These are phyloP conservation scores for Phytophthora pluvialis DNA, from an alignment of 352 stramenopile genomes.

Conservation along the genomic window DNA sequence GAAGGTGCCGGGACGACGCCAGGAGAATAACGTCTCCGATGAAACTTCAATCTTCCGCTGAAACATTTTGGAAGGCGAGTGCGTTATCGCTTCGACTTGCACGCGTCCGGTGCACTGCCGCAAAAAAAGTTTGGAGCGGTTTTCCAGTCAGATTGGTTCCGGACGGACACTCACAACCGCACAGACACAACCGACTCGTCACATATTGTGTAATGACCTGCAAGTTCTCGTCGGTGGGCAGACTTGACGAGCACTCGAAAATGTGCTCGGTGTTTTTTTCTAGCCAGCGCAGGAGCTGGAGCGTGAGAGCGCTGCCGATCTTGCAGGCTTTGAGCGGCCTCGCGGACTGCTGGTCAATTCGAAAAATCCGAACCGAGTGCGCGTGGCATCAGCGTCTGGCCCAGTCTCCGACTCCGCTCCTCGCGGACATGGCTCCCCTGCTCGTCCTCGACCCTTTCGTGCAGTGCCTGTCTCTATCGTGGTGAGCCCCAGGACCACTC, in stretches of 20 bases:
- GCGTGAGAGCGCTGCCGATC: conserved; percentile 4
- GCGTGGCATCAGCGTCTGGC: conserved; percentile 20
- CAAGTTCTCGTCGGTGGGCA: not conserved
- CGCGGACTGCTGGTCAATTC: conserved; percentile 32
- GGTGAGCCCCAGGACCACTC: conserved; percentile 17
- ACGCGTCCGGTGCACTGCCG: no score
- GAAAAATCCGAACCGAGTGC: conserved; percentile 10
- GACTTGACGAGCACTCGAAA: not conserved
- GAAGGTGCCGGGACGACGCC: no score
- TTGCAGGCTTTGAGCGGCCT: conserved; percentile 12
- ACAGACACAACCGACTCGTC: conserved; percentile 5
- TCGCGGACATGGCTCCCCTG: conserved; percentile 16
- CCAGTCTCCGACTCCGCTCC: conserved; percentile 12
- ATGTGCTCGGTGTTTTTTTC: not conserved
- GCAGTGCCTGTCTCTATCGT: conserved; percentile 26
- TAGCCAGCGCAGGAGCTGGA: not conserved
- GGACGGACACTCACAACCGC: conserved; percentile 3
- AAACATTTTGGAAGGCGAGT: not conserved
- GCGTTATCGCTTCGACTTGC: not conserved
- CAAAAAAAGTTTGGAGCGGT: not conserved
- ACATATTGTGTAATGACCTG: conserved; percentile 11
- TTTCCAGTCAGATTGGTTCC: conserved; percentile 5
- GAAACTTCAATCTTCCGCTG: no score
- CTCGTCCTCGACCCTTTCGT: not conserved
- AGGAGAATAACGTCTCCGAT: no score